phyloP scores from a whole-genome alignment of 1,139 yeast species.

The Diutina ranongensis region DNA sequence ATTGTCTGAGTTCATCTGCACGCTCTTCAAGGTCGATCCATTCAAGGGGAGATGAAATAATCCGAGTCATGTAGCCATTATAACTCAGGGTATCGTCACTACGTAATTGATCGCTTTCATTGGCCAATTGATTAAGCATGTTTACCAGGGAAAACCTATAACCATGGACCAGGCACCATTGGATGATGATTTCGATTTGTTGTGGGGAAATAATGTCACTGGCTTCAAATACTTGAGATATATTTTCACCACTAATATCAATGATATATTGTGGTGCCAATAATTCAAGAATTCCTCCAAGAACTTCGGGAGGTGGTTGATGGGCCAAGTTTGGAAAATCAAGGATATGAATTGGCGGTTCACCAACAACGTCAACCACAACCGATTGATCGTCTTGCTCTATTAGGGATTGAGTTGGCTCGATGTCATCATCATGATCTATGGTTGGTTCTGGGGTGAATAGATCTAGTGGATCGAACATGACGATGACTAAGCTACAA shows the following conservation, averaged over 20 bases:
- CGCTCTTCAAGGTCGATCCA: constrained; percentile 30
- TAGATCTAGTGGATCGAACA: constrained; percentile 32
- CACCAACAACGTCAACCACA: constrained; percentile 13
- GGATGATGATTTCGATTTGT: neutral
- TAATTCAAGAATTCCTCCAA: constrained; percentile 34
- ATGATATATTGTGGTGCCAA: constrained; percentile 40
- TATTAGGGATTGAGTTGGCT: neutral
- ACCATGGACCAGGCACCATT: constrained; percentile 31
- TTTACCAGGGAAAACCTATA: constrained; percentile 19
- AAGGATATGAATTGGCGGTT: constrained; percentile 37
- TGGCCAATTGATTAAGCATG: constrained; percentile 19
- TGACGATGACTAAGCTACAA: neutral
- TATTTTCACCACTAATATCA: constrained; percentile 40
- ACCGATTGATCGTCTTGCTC: constrained; percentile 4
- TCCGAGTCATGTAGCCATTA: constrained; percentile 51
- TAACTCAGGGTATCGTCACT: constrained; percentile 16
- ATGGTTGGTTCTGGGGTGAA: constrained; percentile 18
- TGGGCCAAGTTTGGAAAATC: constrained; percentile 50
- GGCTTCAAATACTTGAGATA: constrained; percentile 40
- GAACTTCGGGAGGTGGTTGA: constrained; percentile 38
- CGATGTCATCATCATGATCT: neutral
- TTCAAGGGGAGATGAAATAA: constrained; percentile 44
- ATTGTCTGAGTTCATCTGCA: constrained; percentile 19
- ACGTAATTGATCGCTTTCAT: constrained; percentile 17
- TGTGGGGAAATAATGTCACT: neutral